phyloP scores from a whole-genome alignment of 2,329 filamentous ascomycete species.

The Ustilaginoidea virens region DNA sequence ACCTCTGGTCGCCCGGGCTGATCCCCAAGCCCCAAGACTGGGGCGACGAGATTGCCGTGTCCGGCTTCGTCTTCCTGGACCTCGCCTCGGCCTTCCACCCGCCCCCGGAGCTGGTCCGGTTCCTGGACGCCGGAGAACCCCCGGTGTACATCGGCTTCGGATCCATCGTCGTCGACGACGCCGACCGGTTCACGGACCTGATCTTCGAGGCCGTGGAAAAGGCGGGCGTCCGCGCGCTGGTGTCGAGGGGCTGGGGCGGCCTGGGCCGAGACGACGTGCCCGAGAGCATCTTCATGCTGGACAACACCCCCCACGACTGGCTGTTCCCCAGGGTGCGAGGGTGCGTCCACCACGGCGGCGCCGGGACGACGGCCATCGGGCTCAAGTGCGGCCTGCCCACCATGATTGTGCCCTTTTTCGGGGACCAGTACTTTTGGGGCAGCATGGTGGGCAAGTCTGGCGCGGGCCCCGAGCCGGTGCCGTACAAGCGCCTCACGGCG shows the following conservation, averaged over 20 bases:
- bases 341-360: conserved; percentile 63
- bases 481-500: conserved; percentile 49
- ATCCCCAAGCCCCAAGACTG: conserved; percentile 54
- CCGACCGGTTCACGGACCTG: conserved; percentile 50
- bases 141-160: conserved; percentile 67
- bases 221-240: conserved; percentile 53
- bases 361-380: conserved; percentile 61
- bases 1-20: conserved; percentile 53
- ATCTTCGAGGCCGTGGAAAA: conserved; percentile 53
- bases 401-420: conserved; percentile 68
- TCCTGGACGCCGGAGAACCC: conserved; percentile 38
- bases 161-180: conserved; percentile 60
- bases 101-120: conserved; percentile 36
- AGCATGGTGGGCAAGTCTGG: conserved; percentile 47
- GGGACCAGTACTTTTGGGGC: conserved; percentile 69
- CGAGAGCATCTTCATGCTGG: conserved; percentile 55
- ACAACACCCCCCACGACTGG: conserved; percentile 65
- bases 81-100: conserved; percentile 46
- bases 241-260: conserved; percentile 64
- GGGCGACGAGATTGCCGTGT: conserved; percentile 55
- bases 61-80: conserved; percentile 67
- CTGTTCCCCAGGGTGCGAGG: conserved; percentile 51
- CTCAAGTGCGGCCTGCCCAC: conserved; percentile 57
- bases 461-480: conserved; percentile 51
- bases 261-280: conserved; percentile 42